Base-by-base conservation (phyloP, 2,329 filamentous ascomycete genomes). In the Neurospora crassa region DNA sequence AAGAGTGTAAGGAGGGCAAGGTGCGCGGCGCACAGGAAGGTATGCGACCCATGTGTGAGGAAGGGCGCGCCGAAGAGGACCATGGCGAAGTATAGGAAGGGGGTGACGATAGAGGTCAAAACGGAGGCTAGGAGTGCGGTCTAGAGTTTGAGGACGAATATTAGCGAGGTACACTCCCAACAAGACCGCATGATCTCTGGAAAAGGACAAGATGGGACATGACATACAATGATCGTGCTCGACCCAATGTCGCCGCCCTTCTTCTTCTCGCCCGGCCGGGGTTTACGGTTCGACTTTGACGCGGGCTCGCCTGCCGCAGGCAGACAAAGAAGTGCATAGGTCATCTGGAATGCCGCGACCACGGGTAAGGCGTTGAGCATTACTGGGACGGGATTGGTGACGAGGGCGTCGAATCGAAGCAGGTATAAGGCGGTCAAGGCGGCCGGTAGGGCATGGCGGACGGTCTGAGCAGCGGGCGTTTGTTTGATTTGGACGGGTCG, bases 51-150 rank as follows among this genome's bases (percentile, higher is more conserved):
- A 79, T 97, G 92, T 0, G 92, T 93, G 41, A 95, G 92, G 70
- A 97, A 84, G 0, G 96, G 96, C 8, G 95, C 96, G 78, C 96
- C 96, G 81, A 97, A 96, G 75, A 98, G 91, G 77, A 98, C 85
- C 77, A 96, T 87, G 45, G 90, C 82, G 63, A 88, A 79, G 79
- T 90, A 85, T 29, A 90, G 76, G 40, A 80, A 79, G 41, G 95
- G 86, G 8, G 92, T 90, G 71, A 94, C 84, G 74, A 96, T 85
- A 2, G 88, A 86, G 2, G 92, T 90, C 86, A 97, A 78, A 24
- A 85, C 74, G 45, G 85, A 78, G 6, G 84, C 84, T 68, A 86
- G 80, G 71, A 84, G 75, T 16, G 83, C 79, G 20, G 83, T 81
- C 85, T 87, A 68, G 67, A 8, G 29, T 67, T 67, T 37, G 68